phyloP scores from a whole-genome alignment of 495 filamentous ascomycete genomes.

The Massariosphaeria phaeospora region DNA sequence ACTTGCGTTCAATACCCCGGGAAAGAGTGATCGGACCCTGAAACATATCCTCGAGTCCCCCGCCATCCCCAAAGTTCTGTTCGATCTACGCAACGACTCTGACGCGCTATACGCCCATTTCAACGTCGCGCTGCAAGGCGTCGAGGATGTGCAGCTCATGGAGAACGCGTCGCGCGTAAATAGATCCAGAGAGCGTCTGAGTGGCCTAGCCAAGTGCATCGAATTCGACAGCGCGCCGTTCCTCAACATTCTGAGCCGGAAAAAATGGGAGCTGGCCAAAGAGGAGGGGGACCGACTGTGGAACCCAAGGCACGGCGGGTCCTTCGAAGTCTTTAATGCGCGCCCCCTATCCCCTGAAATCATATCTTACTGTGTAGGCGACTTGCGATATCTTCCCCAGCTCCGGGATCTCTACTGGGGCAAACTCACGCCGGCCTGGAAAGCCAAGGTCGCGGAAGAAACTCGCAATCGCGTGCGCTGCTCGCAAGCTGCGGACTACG shows the following conservation, averaged over 20 bases:
- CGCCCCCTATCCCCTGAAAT: conserved; percentile 44
- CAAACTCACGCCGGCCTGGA: not conserved
- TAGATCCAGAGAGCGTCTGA: not conserved
- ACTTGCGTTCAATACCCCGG: conserved; percentile 45
- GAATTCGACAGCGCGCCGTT: not conserved
- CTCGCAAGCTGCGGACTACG: conserved; percentile 8
- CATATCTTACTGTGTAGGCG: conserved; percentile 45
- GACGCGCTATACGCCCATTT: conserved; percentile 52
- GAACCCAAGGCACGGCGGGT: conserved; percentile 40
- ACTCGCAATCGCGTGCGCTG: not conserved
- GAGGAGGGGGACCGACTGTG: conserved; percentile 34
- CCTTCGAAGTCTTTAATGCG: conserved; percentile 46
- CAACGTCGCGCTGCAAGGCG: conserved; percentile 36
- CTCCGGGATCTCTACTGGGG: conserved; percentile 23
- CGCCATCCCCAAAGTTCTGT: conserved; percentile 48
- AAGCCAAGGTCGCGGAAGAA: not conserved
- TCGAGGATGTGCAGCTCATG: conserved; percentile 56
- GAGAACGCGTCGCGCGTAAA: no score
- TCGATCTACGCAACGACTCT: conserved; percentile 53
- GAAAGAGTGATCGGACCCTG: conserved; percentile 40
- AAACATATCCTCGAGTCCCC: conserved; percentile 38
- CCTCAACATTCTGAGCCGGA: no score
- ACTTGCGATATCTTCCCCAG: conserved; percentile 43
- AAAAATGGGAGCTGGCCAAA: not conserved
- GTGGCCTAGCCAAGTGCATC: not conserved